Evolutionary conservation across 169 alveolate genomes (phyloP).

Genomic region (Amoebophrya sp.): DNA sequence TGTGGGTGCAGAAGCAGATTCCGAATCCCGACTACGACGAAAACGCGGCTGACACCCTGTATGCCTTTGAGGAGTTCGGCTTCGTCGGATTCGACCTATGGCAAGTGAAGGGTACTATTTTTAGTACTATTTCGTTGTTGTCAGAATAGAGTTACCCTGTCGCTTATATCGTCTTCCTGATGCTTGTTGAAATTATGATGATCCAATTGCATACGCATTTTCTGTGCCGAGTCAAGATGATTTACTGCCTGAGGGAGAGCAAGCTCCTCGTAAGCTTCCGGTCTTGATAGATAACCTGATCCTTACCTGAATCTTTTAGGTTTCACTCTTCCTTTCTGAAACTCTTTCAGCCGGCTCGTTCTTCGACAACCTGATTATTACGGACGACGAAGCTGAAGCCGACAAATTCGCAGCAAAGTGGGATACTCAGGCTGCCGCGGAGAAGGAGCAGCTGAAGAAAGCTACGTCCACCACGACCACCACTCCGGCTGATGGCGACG

Average conservation of each 20-base stretch:
- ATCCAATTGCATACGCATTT: neutral
- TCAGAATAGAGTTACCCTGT: no score
- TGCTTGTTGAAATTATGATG: neutral
- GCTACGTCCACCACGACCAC: neutral
- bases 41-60: neutral
- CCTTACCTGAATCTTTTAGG: no score
- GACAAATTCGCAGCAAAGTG: constrained; percentile 40
- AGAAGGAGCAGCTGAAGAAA: neutral
- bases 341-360: neutral
- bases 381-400: constrained; percentile 36
- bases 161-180: no score
- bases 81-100: constrained; percentile 47
- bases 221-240: neutral
- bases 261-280: neutral
- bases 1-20: constrained; percentile 19
- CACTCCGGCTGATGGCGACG: neutral
- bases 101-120: constrained; percentile 36
- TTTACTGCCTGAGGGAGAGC: neutral
- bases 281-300: neutral
- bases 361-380: constrained; percentile 35
- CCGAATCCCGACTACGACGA: constrained; percentile 33
- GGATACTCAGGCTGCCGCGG: neutral
- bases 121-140: no score
- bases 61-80: constrained; percentile 39
- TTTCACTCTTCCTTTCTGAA: no score